A percentile compares a stretch with the other conserved stretches of the same genome.
These are phyloP conservation scores for Curvularia sp. DNA, from an alignment of 2,329 filamentous ascomycete genomes.

Conservation along the genomic window DNA sequence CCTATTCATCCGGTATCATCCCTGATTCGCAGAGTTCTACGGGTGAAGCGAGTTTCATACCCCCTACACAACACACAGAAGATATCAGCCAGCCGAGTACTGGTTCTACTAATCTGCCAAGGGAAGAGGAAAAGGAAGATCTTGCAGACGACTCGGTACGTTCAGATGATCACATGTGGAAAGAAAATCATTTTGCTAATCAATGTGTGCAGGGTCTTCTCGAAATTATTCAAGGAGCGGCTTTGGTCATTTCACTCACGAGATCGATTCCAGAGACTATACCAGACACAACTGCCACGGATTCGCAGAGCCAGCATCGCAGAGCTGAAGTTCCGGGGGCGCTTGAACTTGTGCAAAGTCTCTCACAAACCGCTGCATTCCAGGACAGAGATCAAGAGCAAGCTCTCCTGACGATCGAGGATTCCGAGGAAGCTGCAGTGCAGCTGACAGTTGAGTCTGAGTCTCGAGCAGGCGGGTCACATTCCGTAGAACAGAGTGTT, in stretches of 20 bases:
- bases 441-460: not conserved
- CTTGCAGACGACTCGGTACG: slow-evolving; percentile 23
- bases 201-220: slow-evolving; percentile 19
- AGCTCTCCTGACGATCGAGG: not conserved
- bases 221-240: slow-evolving; percentile 22
- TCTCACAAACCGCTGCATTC: slow-evolving; percentile 1
- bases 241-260: slow-evolving; percentile 25
- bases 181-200: slow-evolving; percentile 14
- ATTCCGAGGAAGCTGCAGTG: too few relatives aligned
- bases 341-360: slow-evolving; percentile 9
- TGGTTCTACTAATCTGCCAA: slow-evolving; percentile 8
- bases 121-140: slow-evolving; percentile 14
- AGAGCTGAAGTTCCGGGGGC: slow-evolving; percentile 10
- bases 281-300: slow-evolving; percentile 26
- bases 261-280: slow-evolving; percentile 40
- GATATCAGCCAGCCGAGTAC: slow-evolving; percentile 16
- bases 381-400: slow-evolving; percentile 1
- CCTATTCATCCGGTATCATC: slow-evolving; percentile 29
- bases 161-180: not conserved
- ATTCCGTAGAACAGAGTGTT: not conserved
- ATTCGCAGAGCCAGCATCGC: slow-evolving; percentile 25
- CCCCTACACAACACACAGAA: slow-evolving; percentile 30
- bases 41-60: slow-evolving; percentile 33
- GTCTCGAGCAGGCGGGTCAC: not conserved
- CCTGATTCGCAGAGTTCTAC: slow-evolving; percentile 39